phyloP scores from a whole-genome alignment of 2,329 filamentous ascomycete genomes.

The Dactylellina sp. region DNA sequence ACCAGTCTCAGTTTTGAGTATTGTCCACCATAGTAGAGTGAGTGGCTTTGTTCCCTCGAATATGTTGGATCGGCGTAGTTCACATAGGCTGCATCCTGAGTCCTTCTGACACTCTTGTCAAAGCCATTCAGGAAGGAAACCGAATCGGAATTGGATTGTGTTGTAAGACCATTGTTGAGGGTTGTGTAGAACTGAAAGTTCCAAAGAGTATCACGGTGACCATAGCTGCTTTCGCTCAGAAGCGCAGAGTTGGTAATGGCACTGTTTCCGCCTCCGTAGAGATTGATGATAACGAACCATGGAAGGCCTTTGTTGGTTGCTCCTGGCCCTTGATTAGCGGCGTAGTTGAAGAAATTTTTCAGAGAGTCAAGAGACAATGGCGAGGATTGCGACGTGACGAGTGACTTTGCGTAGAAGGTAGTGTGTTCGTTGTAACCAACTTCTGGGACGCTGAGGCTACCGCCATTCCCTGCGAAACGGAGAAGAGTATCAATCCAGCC shows the following conservation, averaged over 20 bases:
- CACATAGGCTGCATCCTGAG: slow-evolving; percentile 47
- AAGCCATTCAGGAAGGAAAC: slow-evolving; percentile 41
- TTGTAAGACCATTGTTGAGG: slow-evolving; percentile 6
- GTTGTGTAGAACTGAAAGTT: slow-evolving; percentile 59
- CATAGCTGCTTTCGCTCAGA: slow-evolving; percentile 57
- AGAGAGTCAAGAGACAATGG: slow-evolving; percentile 21
- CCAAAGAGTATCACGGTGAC: slow-evolving; percentile 58
- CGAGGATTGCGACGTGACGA: slow-evolving; percentile 34
- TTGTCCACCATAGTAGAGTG: slow-evolving; percentile 44
- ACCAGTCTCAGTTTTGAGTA: slow-evolving; percentile 24
- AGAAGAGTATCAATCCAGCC: slow-evolving; percentile 54
- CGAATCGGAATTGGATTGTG: not conserved
- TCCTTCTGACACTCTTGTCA: slow-evolving; percentile 33
- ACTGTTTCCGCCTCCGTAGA: slow-evolving; percentile 58
- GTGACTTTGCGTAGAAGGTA: slow-evolving; percentile 51
- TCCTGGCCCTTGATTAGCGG: slow-evolving; percentile 10
- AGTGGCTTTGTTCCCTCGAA: slow-evolving; percentile 23
- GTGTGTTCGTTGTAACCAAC: slow-evolving; percentile 51
- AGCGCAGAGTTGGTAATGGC: slow-evolving; percentile 41
- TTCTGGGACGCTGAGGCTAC: slow-evolving; percentile 28
- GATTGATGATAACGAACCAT: slow-evolving; percentile 60
- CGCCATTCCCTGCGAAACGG: slow-evolving; percentile 41
- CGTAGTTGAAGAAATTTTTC: slow-evolving; percentile 51
- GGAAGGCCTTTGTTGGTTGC: slow-evolving; percentile 19
- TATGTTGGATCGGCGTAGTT: slow-evolving; percentile 54